Conservation (phyloP, 371 early-diverging fungal species). For the Mucor sp. region DNA sequence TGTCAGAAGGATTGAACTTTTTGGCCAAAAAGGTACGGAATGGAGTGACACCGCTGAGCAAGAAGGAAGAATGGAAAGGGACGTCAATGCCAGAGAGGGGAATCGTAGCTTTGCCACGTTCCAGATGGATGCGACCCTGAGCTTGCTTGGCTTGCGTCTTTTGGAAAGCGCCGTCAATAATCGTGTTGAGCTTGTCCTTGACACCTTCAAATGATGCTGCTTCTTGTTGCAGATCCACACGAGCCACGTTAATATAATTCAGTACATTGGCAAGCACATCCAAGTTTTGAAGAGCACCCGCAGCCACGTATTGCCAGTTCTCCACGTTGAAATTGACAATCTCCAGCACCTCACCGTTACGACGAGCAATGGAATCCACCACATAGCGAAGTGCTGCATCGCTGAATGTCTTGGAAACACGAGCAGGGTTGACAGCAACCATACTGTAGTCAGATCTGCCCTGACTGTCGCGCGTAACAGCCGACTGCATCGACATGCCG, state of each 20-base stretch:
- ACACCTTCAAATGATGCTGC: conserved; percentile 87
- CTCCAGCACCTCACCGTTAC: conserved; percentile 81
- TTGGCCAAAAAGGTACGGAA: conserved; percentile 89
- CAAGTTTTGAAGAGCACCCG: conserved; percentile 84
- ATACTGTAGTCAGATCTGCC: conserved; percentile 94
- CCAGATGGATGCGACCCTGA: conserved; percentile 70
- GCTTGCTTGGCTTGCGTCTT: conserved; percentile 72
- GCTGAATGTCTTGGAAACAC: conserved; percentile 85
- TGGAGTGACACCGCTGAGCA: conserved; percentile 86
- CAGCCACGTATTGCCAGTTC: conserved; percentile 94
- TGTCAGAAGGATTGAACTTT: conserved; percentile 78
- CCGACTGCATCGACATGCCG: conserved; percentile 97
- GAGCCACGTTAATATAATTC: conserved; percentile 73
- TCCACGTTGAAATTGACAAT: conserved; percentile 98
- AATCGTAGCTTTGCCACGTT: conserved; percentile 92
- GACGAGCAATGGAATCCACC: conserved; percentile 81
- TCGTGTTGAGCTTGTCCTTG: conserved; percentile 77
- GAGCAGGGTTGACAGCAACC: conserved; percentile 93
- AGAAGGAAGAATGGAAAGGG: conserved; percentile 96
- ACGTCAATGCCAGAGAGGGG: conserved; percentile 94
- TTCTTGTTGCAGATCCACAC: conserved; percentile 85
- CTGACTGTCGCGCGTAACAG: conserved; percentile 81
- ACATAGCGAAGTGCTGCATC: conserved; percentile 83
- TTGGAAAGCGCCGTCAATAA: conserved; percentile 77
- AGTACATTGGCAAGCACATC: conserved; percentile 81